These are phyloP conservation scores for Moesziomyces aphidis DNA, from an alignment of 1,284 basidiomycete genomes.

Conservation along the genomic window DNA sequence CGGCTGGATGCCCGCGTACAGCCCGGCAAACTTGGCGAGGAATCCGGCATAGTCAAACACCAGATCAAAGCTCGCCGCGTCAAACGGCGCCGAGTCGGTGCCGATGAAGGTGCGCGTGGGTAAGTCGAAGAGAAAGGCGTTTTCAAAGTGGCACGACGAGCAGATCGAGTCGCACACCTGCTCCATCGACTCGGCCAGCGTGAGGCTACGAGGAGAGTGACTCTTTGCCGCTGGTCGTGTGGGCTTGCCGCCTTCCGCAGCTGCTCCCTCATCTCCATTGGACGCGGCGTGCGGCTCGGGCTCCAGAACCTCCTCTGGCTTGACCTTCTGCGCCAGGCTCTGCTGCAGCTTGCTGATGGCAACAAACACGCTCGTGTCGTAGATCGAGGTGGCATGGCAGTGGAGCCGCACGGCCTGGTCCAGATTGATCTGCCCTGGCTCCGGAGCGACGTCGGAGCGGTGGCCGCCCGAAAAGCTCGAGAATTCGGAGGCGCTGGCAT, in stretches of 20 bases:
- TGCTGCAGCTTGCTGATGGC: conserved; percentile 78
- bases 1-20: conserved; percentile 74
- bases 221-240: conserved; percentile 23
- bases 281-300: conserved; percentile 1
- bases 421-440: conserved; percentile 51
- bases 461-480: conserved; percentile 50
- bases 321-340: conserved; percentile 73
- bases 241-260: conserved; percentile 9
- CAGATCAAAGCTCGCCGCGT: conserved; percentile 84
- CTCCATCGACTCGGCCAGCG: conserved; percentile 52
- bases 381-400: conserved; percentile 88
- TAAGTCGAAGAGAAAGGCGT: conserved; percentile 92
- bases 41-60: conserved; percentile 92
- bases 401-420: conserved; percentile 67
- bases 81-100: conserved; percentile 91
- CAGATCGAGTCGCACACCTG: conserved; percentile 52
- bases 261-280: conserved; percentile 5
- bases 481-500: conserved; percentile 49
- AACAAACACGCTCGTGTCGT: conserved; percentile 87
- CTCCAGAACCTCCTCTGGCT: conserved; percentile 83
- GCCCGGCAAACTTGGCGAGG: conserved; percentile 82
- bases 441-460: conserved; percentile 33
- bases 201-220: conserved; percentile 18
- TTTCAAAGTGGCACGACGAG: conserved; percentile 85
- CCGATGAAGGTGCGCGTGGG: conserved; percentile 87